Evolutionary conservation across 345 rosid species (phyloP).

Genomic region (Corymbia maculata): DNA sequence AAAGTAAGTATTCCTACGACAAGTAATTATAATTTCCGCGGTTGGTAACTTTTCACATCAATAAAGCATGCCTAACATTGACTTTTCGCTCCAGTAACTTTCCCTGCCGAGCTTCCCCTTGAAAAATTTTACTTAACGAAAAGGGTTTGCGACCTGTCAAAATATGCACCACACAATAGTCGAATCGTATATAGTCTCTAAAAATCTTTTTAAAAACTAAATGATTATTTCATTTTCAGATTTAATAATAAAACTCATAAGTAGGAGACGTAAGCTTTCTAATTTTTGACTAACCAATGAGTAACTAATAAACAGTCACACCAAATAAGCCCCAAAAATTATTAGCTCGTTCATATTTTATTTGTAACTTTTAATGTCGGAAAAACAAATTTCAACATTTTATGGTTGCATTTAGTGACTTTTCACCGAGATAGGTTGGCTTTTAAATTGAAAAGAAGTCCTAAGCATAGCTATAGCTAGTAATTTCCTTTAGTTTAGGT

Average conservation of each 20-base stretch:
- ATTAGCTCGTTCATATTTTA: not conserved
- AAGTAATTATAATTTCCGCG: not conserved
- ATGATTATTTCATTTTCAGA: not conserved
- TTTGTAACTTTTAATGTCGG: not conserved
- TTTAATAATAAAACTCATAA: not conserved
- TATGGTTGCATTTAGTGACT: too few relatives aligned
- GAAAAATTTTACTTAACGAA: not conserved
- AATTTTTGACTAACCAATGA: not conserved
- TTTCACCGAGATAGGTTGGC: not conserved
- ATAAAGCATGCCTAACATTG: not conserved
- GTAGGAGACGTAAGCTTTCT: not conserved
- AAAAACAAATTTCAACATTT: not conserved
- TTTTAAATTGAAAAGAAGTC: too few relatives aligned
- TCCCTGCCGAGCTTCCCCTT: not conserved
- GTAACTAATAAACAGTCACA: too few relatives aligned
- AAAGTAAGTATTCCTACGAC: not conserved
- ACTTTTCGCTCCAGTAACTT: not conserved
- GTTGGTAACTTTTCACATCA: fast-evolving
- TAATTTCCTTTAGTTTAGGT: not conserved
- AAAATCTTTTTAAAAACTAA: not conserved
- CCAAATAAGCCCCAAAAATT: not conserved
- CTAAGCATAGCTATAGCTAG: not conserved
- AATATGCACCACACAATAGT: not conserved
- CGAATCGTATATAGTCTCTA: not conserved
- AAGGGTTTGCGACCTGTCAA: not conserved